Evolutionary conservation across 2,329 filamentous ascomycete species (phyloP), one percentile per base, ranked within the genome.

Genomic region (Gliomastix tumulicola): DNA sequence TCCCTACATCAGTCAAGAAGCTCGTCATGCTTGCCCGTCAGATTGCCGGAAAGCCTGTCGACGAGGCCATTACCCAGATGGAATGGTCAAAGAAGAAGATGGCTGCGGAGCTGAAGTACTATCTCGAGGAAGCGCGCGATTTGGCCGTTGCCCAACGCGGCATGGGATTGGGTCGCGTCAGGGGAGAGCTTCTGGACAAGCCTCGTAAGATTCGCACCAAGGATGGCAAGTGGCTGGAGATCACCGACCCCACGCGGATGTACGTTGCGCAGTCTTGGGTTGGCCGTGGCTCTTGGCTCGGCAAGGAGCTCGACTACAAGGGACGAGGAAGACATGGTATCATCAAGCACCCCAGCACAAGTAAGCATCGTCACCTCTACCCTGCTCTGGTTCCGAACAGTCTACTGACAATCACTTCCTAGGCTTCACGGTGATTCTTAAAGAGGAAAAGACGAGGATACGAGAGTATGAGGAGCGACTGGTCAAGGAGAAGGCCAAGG

Each of bases 201-300:
- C 58, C 49, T 16, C 49, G 43, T 33, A 74, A 76, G 50, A 84
- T 94, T 45, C 69, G 76, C 55, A 76, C 84, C 39, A 87, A 87
- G 62, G 76, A 86, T 41, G 87, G 88, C 47, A 79, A 79, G 56
- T 79, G 77, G 59, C 68, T 88, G 46, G 71, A 75, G 27, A 72
- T 95, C 18, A 62, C 62, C 21, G 84, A 96, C 51, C 80, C 82
- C 2, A 84, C 84, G n/a, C 75, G 76, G 41, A 83, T 97, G 45
- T 98, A 96, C 59, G 75, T 98, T 47, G 84, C 88, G 37, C 79
- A 97, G 63, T 88, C 89, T 5, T 98, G 90, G 90, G 88, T 95
- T 31, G 87, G 85, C 37, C 81, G 84, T 45, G 86, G 87, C 0
- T 69, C 72, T 2, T 82, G 70, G 58, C 73, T 74, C 40, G 62